phyloP scores from a whole-genome alignment of 2,329 filamentous ascomycete species.

The Beauveria scarabaeidicola region DNA sequence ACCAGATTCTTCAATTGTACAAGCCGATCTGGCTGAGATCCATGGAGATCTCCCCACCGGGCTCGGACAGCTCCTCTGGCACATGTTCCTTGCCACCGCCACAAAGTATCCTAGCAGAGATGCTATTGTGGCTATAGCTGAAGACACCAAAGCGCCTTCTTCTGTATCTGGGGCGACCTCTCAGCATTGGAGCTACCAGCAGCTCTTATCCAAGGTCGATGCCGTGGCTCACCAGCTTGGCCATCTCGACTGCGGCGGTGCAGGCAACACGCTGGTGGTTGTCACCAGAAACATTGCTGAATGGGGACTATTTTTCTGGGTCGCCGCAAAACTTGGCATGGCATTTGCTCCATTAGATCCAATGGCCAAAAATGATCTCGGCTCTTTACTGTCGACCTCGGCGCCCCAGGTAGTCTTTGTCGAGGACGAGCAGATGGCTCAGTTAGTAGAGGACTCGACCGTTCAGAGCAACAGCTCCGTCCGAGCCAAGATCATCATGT shows the following conservation, averaged over 20 bases:
- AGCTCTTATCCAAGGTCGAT: slow-evolving; percentile 19
- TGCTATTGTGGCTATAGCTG: slow-evolving; percentile 27
- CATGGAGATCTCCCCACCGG: slow-evolving; percentile 20
- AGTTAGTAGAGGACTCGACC: slow-evolving; percentile 14
- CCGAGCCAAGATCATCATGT: slow-evolving; percentile 3
- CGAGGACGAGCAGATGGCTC: slow-evolving; percentile 21
- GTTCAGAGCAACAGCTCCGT: background rate
- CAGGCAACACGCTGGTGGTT: slow-evolving; percentile 23
- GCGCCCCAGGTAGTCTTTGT: slow-evolving; percentile 24
- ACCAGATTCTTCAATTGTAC: background rate
- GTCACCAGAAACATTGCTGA: slow-evolving; percentile 30
- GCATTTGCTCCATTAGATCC: slow-evolving; percentile 28
- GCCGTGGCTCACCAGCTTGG: background rate
- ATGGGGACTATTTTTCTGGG: slow-evolving; percentile 31
- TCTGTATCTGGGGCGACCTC: background rate
- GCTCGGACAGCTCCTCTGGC: slow-evolving; percentile 25
- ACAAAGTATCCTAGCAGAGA: slow-evolving; percentile 22
- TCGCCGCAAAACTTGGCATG: slow-evolving; percentile 25
- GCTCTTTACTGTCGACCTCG: slow-evolving; percentile 17
- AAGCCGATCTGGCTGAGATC: slow-evolving; percentile 18
- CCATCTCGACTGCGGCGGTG: slow-evolving; percentile 17
- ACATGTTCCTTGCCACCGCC: slow-evolving; percentile 23
- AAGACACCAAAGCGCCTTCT: background rate
- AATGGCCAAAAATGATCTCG: slow-evolving; percentile 17
- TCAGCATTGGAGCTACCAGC: slow-evolving; percentile 21